phyloP scores from a whole-genome alignment of 2,329 filamentous ascomycete genomes.

The Harringtonia lauricola region DNA sequence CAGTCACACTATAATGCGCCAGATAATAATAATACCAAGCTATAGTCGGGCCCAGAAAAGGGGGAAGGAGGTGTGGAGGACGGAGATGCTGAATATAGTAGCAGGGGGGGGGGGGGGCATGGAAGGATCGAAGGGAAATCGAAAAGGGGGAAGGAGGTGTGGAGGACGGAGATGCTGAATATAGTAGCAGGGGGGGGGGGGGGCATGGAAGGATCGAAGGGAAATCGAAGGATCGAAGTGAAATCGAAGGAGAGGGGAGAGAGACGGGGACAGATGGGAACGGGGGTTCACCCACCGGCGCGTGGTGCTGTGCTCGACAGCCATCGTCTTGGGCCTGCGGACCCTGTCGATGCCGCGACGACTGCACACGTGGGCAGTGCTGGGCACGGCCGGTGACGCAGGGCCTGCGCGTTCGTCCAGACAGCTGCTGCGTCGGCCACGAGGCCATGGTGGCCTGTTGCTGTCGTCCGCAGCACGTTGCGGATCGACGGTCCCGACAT shows the following conservation, averaged over 20 bases:
- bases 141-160: not conserved
- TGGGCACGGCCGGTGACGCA: too few relatives aligned
- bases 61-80: too few relatives aligned
- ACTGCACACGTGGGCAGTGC: too few relatives aligned
- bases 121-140: not conserved
- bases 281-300: constrained; percentile 5
- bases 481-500: constrained; percentile 12
- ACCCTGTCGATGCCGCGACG: not conserved
- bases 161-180: too few relatives aligned
- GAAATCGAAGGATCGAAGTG: not conserved
- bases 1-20: not conserved
- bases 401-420: too few relatives aligned
- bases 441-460: not conserved
- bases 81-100: not conserved
- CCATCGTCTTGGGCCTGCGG: constrained; percentile 3
- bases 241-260: not conserved
- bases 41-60: not conserved
- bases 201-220: not conserved
- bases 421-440: not conserved
- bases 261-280: not conserved
- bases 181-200: not conserved
- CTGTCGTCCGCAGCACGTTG: constrained; percentile 6
- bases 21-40: not conserved
- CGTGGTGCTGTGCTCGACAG: constrained; percentile 11
- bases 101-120: not conserved